Evolutionary conservation across 2,329 filamentous ascomycete species (phyloP), one percentile per base, ranked within the genome.

Genomic region (Xylariaceae sp.): DNA sequence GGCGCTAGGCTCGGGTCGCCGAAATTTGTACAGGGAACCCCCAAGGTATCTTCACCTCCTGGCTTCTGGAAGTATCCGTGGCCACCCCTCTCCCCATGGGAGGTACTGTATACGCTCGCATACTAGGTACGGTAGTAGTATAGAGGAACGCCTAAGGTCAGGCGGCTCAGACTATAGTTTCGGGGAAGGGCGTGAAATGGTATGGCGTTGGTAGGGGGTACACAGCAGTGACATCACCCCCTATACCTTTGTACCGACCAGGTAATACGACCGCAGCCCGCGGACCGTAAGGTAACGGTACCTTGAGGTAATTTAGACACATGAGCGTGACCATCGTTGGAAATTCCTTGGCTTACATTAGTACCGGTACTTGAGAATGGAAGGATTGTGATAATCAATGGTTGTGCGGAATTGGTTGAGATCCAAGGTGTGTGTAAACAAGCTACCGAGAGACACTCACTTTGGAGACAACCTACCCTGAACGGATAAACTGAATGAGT

Each of bases 1-100:
- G 8, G 51, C 57, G 57, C 60, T 61, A 60, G 58, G 57, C 54
- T 55, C 57, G 41, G 57, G 53, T 61, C 47, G 52, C 51, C 51
- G 54, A 37, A 41, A 8, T 59, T 52, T 54, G 39, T 48, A 52
- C 53, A 59, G 37, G 51, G 56, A 56, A 45, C 39, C 41, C 37
- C 13, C 23, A 15, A 35, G 41, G 41, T 37, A 34, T 51, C 23
- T 52, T 53, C 23, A 30, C 23, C 23, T 30, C 23, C 18, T 56
- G 17, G 45, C 41, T 45, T 45, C 11, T 15, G 5, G 41, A 45
- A 45, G 11, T 41, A 3, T 10, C 37, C 37, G 11, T 41, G 37
- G 37, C 37, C 8, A 13, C 37, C 11, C 37, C 37, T 41, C 8
- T 30, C 23, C 23, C 23, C 23, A 30, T 30, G 23, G 23, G 23